Percentiles rank a stretch among this genome's conserved stretches.
phyloP scores from a whole-genome alignment of 495 filamentous ascomycete genomes.

The Hypoxylon intermedium region DNA sequence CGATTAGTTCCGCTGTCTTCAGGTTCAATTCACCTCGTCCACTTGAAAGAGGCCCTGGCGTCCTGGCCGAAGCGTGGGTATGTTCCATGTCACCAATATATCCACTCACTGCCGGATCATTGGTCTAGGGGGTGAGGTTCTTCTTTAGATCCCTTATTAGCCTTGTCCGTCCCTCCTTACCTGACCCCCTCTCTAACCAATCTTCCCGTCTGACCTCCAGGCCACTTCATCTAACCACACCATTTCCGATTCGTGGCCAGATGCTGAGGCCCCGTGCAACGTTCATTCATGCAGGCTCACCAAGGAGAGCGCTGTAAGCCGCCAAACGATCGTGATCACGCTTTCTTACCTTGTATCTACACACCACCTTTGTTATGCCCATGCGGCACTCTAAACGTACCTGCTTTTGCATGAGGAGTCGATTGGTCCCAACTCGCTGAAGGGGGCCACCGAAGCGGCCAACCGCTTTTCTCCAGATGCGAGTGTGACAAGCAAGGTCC shows the following conservation, averaged over 20 bases:
- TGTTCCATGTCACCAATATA: slow-evolving; percentile 30
- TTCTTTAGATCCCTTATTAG: slow-evolving; percentile 24
- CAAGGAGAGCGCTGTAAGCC: slow-evolving; percentile 27
- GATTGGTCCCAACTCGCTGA: slow-evolving; percentile 33
- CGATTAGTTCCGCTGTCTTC: slow-evolving; percentile 5
- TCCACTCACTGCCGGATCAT: slow-evolving; percentile 17
- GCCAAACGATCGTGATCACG: slow-evolving; percentile 36
- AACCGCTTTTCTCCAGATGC: slow-evolving; percentile 21
- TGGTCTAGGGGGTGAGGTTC: slow-evolving; percentile 16
- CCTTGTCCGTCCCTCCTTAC: slow-evolving; percentile 17
- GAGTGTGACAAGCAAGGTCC: slow-evolving; percentile 37
- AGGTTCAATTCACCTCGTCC: slow-evolving; percentile 23
- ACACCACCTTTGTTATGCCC: slow-evolving; percentile 33
- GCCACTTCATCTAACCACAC: slow-evolving; percentile 37
- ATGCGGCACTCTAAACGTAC: slow-evolving; percentile 31
- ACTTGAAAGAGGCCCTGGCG: slow-evolving; percentile 6
- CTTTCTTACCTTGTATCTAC: slow-evolving; percentile 25
- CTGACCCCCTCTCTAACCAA: slow-evolving; percentile 19
- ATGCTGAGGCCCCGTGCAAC: slow-evolving; percentile 44
- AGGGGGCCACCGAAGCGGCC: slow-evolving; percentile 26
- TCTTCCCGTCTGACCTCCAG: slow-evolving; percentile 37
- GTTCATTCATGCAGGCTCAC: slow-evolving; percentile 29
- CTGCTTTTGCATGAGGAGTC: slow-evolving; percentile 32
- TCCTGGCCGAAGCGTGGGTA: slow-evolving; percentile 32
- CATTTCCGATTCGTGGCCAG: slow-evolving; percentile 37